Evolutionary conservation across 192 early-diverging fungal genomes (phyloP).

Genomic region (Backusella mclennaniae): DNA sequence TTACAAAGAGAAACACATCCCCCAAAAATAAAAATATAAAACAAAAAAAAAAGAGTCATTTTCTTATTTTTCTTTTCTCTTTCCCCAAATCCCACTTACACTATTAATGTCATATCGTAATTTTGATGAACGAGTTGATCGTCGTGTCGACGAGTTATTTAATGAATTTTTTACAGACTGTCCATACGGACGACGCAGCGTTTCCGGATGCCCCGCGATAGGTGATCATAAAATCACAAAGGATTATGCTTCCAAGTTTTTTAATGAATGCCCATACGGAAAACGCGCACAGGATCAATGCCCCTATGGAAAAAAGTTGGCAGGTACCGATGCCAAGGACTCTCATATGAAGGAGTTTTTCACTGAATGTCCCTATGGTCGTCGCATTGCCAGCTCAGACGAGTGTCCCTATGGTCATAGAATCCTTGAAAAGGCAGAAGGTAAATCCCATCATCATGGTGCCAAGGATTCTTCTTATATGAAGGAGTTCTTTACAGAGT

Average conservation of each 20-base stretch:
- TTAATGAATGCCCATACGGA: slow-evolving; percentile 10
- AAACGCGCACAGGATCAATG: background rate
- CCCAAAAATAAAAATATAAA: background rate
- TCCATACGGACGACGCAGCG: background rate
- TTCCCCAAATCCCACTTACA: background rate
- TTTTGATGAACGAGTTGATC: slow-evolving; percentile 5
- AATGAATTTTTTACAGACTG: slow-evolving; percentile 3
- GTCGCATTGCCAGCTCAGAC: background rate
- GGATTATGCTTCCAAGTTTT: slow-evolving; percentile 5
- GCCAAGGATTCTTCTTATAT: no score
- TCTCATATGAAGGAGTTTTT: background rate
- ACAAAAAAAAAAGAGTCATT: background rate
- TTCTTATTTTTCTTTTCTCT: background rate
- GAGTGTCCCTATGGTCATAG: background rate
- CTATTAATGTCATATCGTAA: background rate
- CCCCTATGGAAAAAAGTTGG: background rate
- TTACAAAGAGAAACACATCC: background rate
- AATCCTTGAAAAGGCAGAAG: background rate
- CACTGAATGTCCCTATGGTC: slow-evolving; percentile 4
- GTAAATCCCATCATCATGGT: background rate
- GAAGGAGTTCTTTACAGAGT: background rate
- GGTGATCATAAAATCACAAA: background rate
- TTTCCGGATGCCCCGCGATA: background rate
- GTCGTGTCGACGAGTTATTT: background rate
- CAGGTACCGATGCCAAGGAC: background rate